Evolutionary conservation across 768 basidiomycete species (phyloP).

Genomic region (Lentinula edodes): DNA sequence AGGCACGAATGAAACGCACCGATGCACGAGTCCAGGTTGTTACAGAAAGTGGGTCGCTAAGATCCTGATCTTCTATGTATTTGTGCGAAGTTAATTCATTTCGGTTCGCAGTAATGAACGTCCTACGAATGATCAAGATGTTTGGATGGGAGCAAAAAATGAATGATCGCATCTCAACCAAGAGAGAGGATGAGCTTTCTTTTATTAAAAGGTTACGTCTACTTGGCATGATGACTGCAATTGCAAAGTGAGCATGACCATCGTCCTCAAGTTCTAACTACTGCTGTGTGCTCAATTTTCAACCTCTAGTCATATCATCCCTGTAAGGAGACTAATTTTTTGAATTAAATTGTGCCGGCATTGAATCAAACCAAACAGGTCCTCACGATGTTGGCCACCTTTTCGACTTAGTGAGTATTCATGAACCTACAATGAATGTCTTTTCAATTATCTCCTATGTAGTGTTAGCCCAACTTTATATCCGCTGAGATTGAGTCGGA

Average conservation of each 20-base stretch:
- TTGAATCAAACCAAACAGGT: conserved; percentile 12
- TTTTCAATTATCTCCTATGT: background rate
- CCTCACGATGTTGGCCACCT: conserved; percentile 43
- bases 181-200: conserved; percentile 41
- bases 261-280: no score
- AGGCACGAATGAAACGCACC: conserved; percentile 33
- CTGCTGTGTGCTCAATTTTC: background rate
- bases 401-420: conserved; percentile 32
- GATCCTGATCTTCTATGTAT: no score
- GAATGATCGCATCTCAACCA: conserved; percentile 30
- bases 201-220: conserved; percentile 34
- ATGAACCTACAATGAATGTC: background rate
- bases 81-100: no score
- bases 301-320: conserved; percentile 32
- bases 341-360: background rate
- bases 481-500: background rate
- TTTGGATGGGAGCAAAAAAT: conserved; percentile 46
- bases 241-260: conserved; percentile 28
- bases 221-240: conserved; percentile 28
- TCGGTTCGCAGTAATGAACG: conserved; percentile 30
- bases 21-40: conserved; percentile 39
- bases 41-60: conserved; percentile 29
- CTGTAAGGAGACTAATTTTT: conserved; percentile 10
- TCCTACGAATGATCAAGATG: conserved; percentile 44
- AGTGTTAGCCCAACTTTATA: background rate